Percentiles rank a stretch among this genome's conserved stretches.
phyloP scores from a whole-genome alignment of 208 protist genomes.

The Leishmania martiniquensis region DNA sequence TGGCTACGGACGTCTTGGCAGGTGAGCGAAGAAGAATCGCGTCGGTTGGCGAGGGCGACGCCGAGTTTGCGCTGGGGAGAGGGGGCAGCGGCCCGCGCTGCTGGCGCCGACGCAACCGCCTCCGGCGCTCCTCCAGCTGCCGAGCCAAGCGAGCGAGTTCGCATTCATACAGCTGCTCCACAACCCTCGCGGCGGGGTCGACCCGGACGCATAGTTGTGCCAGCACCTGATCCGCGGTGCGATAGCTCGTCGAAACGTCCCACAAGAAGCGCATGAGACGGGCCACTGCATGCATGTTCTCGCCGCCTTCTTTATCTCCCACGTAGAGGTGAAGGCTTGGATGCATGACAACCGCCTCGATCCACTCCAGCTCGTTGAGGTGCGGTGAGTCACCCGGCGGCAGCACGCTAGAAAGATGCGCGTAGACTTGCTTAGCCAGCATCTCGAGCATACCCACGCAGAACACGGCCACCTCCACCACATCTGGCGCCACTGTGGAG shows the following conservation, averaged over 20 bases:
- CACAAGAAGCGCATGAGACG: conserved; percentile 28
- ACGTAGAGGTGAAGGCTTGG: not conserved
- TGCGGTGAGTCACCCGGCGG: not conserved
- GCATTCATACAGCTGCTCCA: conserved; percentile 25
- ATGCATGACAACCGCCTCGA: conserved; percentile 12
- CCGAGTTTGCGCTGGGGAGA: not conserved
- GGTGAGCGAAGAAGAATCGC: not conserved
- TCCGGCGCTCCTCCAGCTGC: conserved; percentile 20
- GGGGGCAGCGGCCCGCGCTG: not conserved
- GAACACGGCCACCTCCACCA: conserved; percentile 26
- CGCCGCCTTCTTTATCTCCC: not conserved
- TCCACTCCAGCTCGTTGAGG: conserved; percentile 17
- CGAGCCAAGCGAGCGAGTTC: conserved; percentile 20
- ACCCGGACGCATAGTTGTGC: conserved; percentile 9
- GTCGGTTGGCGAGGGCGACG: not conserved
- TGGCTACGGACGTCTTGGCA: not conserved
- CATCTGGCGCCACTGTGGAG: conserved; percentile 1
- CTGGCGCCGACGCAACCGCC: not conserved
- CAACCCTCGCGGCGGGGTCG: conserved; percentile 12
- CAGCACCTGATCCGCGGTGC: conserved; percentile 11
- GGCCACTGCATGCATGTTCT: not conserved
- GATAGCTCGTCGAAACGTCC: conserved; percentile 15
- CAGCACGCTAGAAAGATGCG: not conserved
- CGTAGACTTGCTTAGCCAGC: conserved; percentile 3
- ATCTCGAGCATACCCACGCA: conserved; percentile 24